Percentiles rank a stretch among this genome's conserved stretches.
phyloP scores from a whole-genome alignment of 2,329 filamentous ascomycete genomes.

The Ophiostoma quercus region DNA sequence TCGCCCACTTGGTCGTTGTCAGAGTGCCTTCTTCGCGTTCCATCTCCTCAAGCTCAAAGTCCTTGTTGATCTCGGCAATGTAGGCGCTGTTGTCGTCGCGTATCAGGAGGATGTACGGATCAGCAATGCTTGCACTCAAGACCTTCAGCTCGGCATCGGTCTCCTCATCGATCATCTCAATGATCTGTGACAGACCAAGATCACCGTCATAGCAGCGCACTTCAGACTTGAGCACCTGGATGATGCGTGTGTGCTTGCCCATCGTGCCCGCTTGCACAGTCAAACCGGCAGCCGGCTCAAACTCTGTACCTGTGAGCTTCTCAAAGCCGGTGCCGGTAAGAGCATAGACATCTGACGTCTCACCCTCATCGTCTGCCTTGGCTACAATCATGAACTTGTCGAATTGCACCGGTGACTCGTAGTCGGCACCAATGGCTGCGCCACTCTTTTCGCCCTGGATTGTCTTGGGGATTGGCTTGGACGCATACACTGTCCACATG shows the following conservation, averaged over 20 bases:
- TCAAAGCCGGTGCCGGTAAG: conserved; percentile 70
- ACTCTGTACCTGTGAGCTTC: conserved; percentile 75
- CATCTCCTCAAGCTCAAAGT: conserved; percentile 79
- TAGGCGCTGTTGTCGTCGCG: conserved; percentile 78
- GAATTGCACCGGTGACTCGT: conserved; percentile 56
- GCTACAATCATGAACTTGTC: conserved; percentile 81
- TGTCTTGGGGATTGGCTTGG: conserved; percentile 59
- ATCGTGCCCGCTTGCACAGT: conserved; percentile 83
- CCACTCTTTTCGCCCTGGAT: conserved; percentile 49
- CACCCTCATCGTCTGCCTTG: conserved; percentile 62
- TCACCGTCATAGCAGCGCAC: conserved; percentile 88
- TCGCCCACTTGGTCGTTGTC: conserved; percentile 65
- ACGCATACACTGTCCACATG: conserved; percentile 74
- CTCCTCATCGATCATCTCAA: conserved; percentile 88
- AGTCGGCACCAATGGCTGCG: conserved; percentile 49
- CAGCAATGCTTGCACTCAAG: conserved; percentile 73
- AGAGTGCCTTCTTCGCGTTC: conserved; percentile 56
- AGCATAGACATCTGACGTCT: conserved; percentile 72
- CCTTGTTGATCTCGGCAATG: conserved; percentile 72
- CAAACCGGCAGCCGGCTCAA: conserved; percentile 80
- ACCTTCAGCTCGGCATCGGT: conserved; percentile 75
- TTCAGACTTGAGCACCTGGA: conserved; percentile 82
- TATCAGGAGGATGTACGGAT: conserved; percentile 78
- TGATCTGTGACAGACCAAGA: conserved; percentile 81
- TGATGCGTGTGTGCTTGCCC: conserved; percentile 71